Conservation (phyloP, 805 yeast genomes). For the Sugiyamaella mastotermitis region DNA sequence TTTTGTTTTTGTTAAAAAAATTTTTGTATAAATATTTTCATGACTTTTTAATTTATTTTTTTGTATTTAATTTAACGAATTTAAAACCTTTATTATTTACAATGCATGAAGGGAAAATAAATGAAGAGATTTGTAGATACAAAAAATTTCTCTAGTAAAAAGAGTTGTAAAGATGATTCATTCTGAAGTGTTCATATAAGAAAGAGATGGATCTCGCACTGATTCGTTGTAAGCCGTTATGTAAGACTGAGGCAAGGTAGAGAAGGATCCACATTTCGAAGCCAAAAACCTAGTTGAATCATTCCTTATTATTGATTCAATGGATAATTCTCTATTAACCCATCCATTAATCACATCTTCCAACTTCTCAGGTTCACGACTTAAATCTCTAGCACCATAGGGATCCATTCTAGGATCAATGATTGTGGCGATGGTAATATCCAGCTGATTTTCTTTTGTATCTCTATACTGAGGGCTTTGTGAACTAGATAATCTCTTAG, state of each 20-base stretch:
- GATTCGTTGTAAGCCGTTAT: conserved; percentile 15
- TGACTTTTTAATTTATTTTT: too few relatives aligned
- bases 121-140: too few relatives aligned
- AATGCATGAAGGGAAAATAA: too few relatives aligned
- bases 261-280: conserved; percentile 18
- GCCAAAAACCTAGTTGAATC: conserved; percentile 15
- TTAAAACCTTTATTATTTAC: too few relatives aligned
- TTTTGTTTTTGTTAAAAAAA: too few relatives aligned
- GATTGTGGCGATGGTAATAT: not conserved
- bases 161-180: too few relatives aligned
- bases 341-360: conserved; percentile 15
- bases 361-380: conserved; percentile 3
- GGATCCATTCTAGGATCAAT: conserved; percentile 22
- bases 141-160: too few relatives aligned
- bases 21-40: too few relatives aligned
- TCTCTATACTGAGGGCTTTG: not conserved
- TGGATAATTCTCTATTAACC: conserved; percentile 15
- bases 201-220: conserved; percentile 1
- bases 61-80: too few relatives aligned
- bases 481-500: not conserved
- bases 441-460: not conserved
- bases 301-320: conserved; percentile 19
- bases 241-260: conserved; percentile 14
- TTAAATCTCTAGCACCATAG: conserved; percentile 19
- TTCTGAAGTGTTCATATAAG: too few relatives aligned